These are phyloP conservation scores for Fusarium avenaceum DNA, from an alignment of 2,329 filamentous ascomycete genomes.

Conservation along the genomic window DNA sequence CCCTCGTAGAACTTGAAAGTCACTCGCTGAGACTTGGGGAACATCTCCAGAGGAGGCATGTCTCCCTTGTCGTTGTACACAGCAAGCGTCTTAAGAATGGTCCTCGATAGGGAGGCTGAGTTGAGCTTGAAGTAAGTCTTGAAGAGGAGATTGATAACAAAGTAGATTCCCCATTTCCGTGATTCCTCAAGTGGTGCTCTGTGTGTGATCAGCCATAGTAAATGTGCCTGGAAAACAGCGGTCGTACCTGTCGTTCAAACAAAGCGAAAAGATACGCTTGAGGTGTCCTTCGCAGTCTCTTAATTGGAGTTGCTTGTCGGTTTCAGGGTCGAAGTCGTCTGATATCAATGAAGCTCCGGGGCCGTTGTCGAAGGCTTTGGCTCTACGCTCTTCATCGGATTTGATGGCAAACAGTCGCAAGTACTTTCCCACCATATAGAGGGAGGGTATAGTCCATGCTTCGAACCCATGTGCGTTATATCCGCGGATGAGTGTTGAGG, in stretches of 20 bases:
- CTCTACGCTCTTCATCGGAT: conserved; percentile 78
- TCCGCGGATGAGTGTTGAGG: conserved; percentile 81
- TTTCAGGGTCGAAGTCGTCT: conserved; percentile 84
- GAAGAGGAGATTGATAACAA: conserved; percentile 93
- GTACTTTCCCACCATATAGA: conserved; percentile 90
- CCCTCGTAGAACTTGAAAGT: conserved; percentile 98
- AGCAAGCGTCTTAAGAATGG: conserved; percentile 85
- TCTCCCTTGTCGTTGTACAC: conserved; percentile 79
- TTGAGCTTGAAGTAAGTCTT: conserved; percentile 99
- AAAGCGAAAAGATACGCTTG: conserved; percentile 92
- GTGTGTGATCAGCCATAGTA: conserved; percentile 11
- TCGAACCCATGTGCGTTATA: conserved; percentile 83
- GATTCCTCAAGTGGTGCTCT: conserved; percentile 86
- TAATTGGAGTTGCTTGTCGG: conserved; percentile 84
- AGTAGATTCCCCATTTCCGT: conserved; percentile 98
- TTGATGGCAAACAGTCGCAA: conserved; percentile 90
- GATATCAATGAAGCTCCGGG: conserved; percentile 67
- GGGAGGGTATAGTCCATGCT: conserved; percentile 91
- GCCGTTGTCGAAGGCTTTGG: conserved; percentile 54
- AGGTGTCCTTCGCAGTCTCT: conserved; percentile 92
- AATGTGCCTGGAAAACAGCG: not conserved
- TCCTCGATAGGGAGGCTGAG: conserved; percentile 88
- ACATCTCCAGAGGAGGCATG: conserved; percentile 82
- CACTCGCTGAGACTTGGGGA: conserved; percentile 90
- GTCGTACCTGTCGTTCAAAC: conserved; percentile 85